Percentiles rank a stretch among this genome's conserved stretches.
Conservation (phyloP, 495 filamentous ascomycete species). For the Friedmanniomyces endolithicus region DNA sequence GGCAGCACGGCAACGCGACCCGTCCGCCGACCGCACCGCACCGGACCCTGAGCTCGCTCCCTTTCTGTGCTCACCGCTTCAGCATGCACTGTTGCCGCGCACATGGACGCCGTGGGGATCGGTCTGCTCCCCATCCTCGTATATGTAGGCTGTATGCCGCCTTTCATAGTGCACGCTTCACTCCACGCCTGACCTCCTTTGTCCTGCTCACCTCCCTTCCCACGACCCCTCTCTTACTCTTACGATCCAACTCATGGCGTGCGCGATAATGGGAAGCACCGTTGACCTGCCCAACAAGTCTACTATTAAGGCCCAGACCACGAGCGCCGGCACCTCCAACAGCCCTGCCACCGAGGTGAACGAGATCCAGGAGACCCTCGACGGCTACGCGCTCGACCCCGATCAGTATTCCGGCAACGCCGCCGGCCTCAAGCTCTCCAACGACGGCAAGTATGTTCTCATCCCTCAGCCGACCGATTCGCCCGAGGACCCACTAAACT, state of each 20-base stretch:
- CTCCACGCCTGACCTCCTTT: background rate
- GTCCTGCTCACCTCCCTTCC: background rate
- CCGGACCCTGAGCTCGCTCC: too few species aligned
- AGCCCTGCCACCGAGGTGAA: background rate
- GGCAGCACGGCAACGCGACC: too few species aligned
- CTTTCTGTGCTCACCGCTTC: too few species aligned
- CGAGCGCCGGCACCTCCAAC: background rate
- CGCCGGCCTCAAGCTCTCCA: constrained; percentile 5
- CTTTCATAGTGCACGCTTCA: too few species aligned
- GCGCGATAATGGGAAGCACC: background rate
- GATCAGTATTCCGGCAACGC: constrained; percentile 7
- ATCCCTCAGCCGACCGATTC: constrained; percentile 10
- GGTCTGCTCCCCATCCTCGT: too few species aligned
- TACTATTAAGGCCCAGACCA: background rate
- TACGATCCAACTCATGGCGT: background rate
- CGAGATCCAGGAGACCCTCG: constrained; percentile 4
- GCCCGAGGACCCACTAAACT: constrained; percentile 11
- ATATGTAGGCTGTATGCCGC: too few species aligned
- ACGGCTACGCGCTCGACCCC: constrained; percentile 14
- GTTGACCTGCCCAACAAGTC: background rate
- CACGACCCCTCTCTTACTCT: background rate
- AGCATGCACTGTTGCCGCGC: too few species aligned
- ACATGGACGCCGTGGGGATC: too few species aligned
- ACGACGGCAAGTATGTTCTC: constrained; percentile 1
- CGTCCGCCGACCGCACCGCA: too few species aligned